Conservation (phyloP, 2,329 filamentous ascomycete genomes). For the Polytolypa hystricis region DNA sequence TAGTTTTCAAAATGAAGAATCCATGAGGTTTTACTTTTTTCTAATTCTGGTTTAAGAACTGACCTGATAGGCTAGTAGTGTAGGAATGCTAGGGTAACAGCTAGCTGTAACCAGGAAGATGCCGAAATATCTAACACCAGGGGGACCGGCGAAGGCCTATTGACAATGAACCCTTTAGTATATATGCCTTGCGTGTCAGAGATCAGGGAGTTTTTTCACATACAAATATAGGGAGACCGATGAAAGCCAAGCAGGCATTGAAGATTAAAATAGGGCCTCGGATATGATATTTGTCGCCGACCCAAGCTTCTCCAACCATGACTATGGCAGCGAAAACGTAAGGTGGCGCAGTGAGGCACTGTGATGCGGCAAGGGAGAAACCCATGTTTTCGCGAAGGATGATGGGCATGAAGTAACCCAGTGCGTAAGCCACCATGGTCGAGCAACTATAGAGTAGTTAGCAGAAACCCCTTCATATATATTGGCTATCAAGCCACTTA, state of each 20-base stretch:
- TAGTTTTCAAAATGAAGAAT: too few species aligned
- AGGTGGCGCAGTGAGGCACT: conserved; percentile 62
- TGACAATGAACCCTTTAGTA: too few species aligned
- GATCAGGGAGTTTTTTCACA: too few species aligned
- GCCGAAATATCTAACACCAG: neutral
- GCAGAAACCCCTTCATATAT: conserved; percentile 36
- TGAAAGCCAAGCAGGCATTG: conserved; percentile 60
- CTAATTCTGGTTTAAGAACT: too few species aligned
- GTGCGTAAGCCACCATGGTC: conserved; percentile 64
- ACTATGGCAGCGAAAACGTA: conserved; percentile 54
- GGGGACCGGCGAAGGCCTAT: too few species aligned
- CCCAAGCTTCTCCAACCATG: conserved; percentile 50
- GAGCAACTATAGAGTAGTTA: conserved; percentile 43
- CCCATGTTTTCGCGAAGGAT: conserved; percentile 54
- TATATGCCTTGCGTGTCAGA: too few species aligned
- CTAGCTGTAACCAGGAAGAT: neutral
- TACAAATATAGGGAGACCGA: too few species aligned
- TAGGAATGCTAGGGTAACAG: neutral
- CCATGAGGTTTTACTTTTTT: too few species aligned
- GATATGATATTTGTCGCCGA: conserved; percentile 55
- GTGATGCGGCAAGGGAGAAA: conserved; percentile 52
- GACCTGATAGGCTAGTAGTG: neutral
- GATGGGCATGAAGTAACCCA: conserved; percentile 70
- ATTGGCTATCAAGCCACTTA: too few species aligned
- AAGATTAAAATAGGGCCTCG: conserved; percentile 56